Evolutionary conservation across 352 stramenopile genomes (phyloP), one percentile per base, ranked within the genome.

Genomic region (Blastocystis sp.): DNA sequence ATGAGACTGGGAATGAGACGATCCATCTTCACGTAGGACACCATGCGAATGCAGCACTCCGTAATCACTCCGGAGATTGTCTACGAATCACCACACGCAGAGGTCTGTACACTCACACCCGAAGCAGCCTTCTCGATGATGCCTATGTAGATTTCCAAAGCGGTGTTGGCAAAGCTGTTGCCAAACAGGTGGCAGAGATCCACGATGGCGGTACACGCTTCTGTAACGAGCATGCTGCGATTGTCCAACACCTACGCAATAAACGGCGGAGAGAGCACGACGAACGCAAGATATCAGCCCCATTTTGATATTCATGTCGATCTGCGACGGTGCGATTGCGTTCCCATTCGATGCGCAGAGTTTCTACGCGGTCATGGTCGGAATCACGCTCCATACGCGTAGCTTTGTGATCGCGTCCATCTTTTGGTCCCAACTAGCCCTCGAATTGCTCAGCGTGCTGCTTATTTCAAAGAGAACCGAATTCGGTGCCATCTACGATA

Each of bases 81-180:
- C 74, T 85, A 85, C 6, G 65, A 21, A 85, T 29, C 55, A 1
- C 12, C 74, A 21, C 37, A 24, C 24, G 21, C 55, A 2, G n/a
- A n/a, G n/a, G 16, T 19, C n/a, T 29, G 4, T 50, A 85, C 74
- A 16, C 66, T 61, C 41, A 67, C 60, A 24, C 74, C 74, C 31
- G 74, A 62, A 9, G 74, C 74, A 37, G 41, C 50, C 74, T 85
- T 85, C 24, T 85, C 74, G 45, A 85, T 67, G 55, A 85, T 85
- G 19, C 41, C 29, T 4, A 85, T 61, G 26, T 69, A 85, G 26
- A 85, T 85, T 13, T 85, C 74, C 41, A 51, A 33, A 24, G 74
- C 74, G 12, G 51, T 19, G 29, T 12, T 69, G 29, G 65, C 50
- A 55, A 85, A 55, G n/a, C 31, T 31, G 19, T 85, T 51, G 0